Evolutionary conservation across 176 grass and related monocot species (phyloP), one percentile per base, ranked within the genome.

Genomic region (Rhynchospora tenuis): DNA sequence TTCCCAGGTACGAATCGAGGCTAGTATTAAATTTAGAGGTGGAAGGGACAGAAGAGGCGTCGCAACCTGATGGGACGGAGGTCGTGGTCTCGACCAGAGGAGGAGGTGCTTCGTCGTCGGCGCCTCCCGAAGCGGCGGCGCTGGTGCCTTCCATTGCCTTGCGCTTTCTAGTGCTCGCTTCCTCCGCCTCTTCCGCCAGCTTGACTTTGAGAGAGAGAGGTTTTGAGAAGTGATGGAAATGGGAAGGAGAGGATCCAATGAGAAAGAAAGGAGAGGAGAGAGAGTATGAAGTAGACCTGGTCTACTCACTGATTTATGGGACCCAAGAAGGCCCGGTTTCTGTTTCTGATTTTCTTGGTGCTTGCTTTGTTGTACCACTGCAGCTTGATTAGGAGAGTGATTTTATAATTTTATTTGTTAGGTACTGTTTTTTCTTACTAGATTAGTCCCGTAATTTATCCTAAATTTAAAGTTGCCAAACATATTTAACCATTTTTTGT

Each of bases 111-210:
- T 87, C 84, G 42, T 75, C 70, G 27, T n/a, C 75, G 4, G 48
- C 81, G 10, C 33, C 22, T 5, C n/a, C 81, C 0, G 58, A 14
- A 70, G 33, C 71, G 6, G 26, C 83, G 24, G 16, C 42, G 42
- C 76, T 82, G 46, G 69, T 84, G 60, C 81, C 90, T 27, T 92
- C 92, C 56, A 82, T 83, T 28, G 95, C 89, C 89, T 98, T 98
- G 86, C 92, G 89, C 90, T 94, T 98, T 16, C 92, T 87, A 50
- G 87, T 85, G 92, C 92, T 94, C 62, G 89, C 80, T 84, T 94
- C 95, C 79, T 91, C 95, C 82, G 95, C 87, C 89, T 98, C 95
- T 78, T 67, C 80, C 87, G 95, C 95, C 95, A 98, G 93, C 86
- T 89, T 89, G 76, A 86, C 82, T 78, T 58, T 45, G 12, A 52